Evolutionary conservation across 2,329 filamentous ascomycete species (phyloP).

Genomic region (Tothia fuscella): DNA sequence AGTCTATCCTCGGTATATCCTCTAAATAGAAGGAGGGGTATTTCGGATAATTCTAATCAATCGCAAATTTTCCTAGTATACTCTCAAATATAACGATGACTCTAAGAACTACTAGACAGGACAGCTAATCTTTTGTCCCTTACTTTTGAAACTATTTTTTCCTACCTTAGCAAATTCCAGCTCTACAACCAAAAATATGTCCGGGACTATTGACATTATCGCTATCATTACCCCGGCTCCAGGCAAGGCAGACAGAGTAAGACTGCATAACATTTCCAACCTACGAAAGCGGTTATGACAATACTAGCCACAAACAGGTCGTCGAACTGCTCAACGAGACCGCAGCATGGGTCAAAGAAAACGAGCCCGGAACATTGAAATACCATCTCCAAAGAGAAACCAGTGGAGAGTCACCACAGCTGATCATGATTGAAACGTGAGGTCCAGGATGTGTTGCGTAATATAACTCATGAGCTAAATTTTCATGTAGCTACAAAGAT

Average conservation of each 20-base stretch:
- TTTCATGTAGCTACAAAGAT: conserved; percentile 8
- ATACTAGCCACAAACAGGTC: neutral
- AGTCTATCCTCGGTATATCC: too few relatives aligned
- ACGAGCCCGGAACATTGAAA: conserved; percentile 8
- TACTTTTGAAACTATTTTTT: too few relatives aligned
- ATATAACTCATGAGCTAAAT: neutral
- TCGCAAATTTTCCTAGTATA: too few relatives aligned
- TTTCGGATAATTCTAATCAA: too few relatives aligned
- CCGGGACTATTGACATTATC: conserved; percentile 5
- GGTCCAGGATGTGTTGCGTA: neutral
- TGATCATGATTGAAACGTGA: conserved; percentile 10
- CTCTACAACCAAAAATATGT: too few relatives aligned
- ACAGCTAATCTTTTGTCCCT: too few relatives aligned
- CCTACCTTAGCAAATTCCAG: too few relatives aligned
- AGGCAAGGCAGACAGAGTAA: conserved; percentile 9
- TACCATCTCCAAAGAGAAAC: conserved; percentile 10
- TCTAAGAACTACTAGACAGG: too few relatives aligned
- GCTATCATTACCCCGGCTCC: conserved; percentile 9
- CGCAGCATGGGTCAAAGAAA: conserved; percentile 6
- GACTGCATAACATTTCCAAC: neutral
- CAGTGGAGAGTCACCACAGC: conserved; percentile 4
- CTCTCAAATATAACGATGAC: too few relatives aligned
- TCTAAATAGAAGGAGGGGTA: too few relatives aligned
- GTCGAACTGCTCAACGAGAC: conserved; percentile 4
- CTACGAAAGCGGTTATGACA: neutral